These are phyloP conservation scores for Annulohypoxylon truncatum DNA, from an alignment of 2,329 filamentous ascomycete genomes.

Conservation along the genomic window DNA sequence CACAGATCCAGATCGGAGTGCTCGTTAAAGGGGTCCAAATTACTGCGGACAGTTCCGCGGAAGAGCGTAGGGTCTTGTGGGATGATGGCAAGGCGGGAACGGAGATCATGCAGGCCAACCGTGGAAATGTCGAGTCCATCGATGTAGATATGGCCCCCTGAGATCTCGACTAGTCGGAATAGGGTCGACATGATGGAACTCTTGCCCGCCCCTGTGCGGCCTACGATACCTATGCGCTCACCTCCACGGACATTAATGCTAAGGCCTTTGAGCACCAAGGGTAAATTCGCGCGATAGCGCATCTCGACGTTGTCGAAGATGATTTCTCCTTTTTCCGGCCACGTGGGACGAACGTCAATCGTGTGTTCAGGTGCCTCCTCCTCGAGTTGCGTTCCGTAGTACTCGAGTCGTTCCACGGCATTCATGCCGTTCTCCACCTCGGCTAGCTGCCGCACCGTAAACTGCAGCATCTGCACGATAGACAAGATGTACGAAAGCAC, in stretches of 20 bases:
- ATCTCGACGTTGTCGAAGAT: constrained; percentile 80
- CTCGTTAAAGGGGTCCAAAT: constrained; percentile 84
- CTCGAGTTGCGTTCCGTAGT: constrained; percentile 88
- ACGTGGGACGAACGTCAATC: constrained; percentile 75
- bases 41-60: constrained; percentile 81
- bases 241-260: constrained; percentile 78
- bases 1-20: constrained; percentile 82
- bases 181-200: constrained; percentile 85
- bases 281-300: constrained; percentile 78
- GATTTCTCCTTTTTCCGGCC: constrained; percentile 90
- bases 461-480: constrained; percentile 96
- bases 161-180: constrained; percentile 79
- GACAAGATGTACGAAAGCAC: constrained; percentile 93
- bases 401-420: constrained; percentile 88
- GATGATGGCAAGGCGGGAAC: constrained; percentile 82
- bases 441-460: constrained; percentile 91
- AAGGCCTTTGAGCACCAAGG: constrained; percentile 77
- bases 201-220: constrained; percentile 85
- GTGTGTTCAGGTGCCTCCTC: constrained; percentile 89
- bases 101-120: constrained; percentile 79
- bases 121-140: constrained; percentile 77
- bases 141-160: constrained; percentile 70
- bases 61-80: constrained; percentile 88
- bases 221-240: constrained; percentile 84
- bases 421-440: constrained; percentile 99